Base-by-base conservation (phyloP, 108 stramenopile species). In the Schizochytrium sp. region DNA sequence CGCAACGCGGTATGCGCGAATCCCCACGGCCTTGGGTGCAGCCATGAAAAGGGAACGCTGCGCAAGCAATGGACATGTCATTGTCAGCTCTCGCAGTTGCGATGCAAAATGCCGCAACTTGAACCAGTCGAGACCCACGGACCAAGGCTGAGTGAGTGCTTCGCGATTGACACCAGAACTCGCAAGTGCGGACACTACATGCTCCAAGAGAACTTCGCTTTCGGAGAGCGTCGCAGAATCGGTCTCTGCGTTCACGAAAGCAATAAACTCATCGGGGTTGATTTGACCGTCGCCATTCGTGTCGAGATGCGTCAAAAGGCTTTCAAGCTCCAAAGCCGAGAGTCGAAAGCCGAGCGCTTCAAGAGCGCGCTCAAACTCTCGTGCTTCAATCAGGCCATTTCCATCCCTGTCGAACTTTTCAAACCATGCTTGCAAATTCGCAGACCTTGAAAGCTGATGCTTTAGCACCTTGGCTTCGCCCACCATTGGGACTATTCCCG, bases 91-190 rank as follows among this genome's bases (percentile, higher is more conserved):
- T 8, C 23, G 45, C 12, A 83, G 23, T 45, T 83, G 76, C n/a
- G 76, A 53, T 83, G 76, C 76, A 83, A 83, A 83, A 45, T 83
- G 48, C 23, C 76, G 76, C 23, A 83, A 23, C 4, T 83, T 83
- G 51, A 83, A 83, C 76, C 76, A 83, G 76, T 83, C 76, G n/a
- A 53, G 45, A 45, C 76, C 76, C 19, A 83, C 51, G 3, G 76
- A 83, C 76, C 76, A 83, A 8, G 63, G 25, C 63, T 69, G 63
- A 14, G 25, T 10, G 25, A 69, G 34, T 8, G 63, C 8, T 14
- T 8, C 5, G 23, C 28, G 14, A 8, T 47, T 34, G 1, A 83
- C 4, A 3, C 51, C 51, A 4, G 48, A 53, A 23, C 76, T 83
- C n/a, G 48, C 76, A 6, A 83, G 12, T 16, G 76, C 51, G 3